These are phyloP conservation scores for Schizochytrium sp. DNA, from an alignment of 108 stramenopile species.

Conservation along the genomic window DNA sequence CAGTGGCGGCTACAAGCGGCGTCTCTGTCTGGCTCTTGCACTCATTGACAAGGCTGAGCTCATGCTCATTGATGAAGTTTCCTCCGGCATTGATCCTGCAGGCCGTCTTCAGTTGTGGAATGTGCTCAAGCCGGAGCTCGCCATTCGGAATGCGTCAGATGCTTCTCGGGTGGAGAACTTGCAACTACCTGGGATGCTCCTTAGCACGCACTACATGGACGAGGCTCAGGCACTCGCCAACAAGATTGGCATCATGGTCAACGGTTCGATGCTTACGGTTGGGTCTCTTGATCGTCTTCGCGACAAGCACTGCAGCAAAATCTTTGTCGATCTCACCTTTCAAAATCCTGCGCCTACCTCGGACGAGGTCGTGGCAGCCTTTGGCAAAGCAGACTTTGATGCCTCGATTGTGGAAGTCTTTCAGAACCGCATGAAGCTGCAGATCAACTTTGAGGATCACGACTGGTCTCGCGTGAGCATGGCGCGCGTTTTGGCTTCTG, in stretches of 20 bases:
- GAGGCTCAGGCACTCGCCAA: constrained; percentile 62
- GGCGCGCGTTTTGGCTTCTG: not conserved
- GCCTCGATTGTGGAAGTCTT: not conserved
- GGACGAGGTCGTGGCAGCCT: not conserved
- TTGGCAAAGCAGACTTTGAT: not conserved
- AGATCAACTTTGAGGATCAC: not conserved
- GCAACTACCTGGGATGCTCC: constrained; percentile 29
- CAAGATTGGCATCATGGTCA: constrained; percentile 61
- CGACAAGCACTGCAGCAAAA: constrained; percentile 12
- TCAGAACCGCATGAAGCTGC: not conserved
- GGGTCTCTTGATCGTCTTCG: not conserved
- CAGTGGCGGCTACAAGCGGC: constrained; percentile 80
- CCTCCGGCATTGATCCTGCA: constrained; percentile 35
- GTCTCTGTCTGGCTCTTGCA: constrained; percentile 75
- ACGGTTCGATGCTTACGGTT: constrained; percentile 39
- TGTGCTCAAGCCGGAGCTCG: constrained; percentile 51
- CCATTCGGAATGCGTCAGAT: constrained; percentile 65
- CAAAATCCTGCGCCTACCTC: not conserved
- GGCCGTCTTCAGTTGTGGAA: not conserved
- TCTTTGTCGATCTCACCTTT: not conserved
- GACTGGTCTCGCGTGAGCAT: not conserved
- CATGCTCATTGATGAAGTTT: constrained; percentile 72
- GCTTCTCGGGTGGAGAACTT: constrained; percentile 33
- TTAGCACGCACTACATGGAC: constrained; percentile 68
- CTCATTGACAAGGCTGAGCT: constrained; percentile 64